Evolutionary conservation across 2,329 filamentous ascomycete genomes (phyloP).

Genomic region (Ascochyta fabae): DNA sequence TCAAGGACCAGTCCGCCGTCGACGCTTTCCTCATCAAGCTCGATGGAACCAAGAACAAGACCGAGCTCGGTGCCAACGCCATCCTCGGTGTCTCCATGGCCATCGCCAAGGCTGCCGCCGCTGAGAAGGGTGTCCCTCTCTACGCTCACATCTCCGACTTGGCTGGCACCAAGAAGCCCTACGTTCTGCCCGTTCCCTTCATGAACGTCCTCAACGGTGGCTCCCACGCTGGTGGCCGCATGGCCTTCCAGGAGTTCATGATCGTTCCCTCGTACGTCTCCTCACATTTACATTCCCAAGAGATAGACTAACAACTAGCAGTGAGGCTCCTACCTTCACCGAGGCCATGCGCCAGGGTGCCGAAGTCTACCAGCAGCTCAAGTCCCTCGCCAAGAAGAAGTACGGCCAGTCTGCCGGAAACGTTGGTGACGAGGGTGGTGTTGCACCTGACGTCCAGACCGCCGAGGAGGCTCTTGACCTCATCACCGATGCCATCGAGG

Average conservation of each 20-base stretch:
- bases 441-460: slow-evolving; percentile 97
- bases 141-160: slow-evolving; percentile 65
- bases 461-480: slow-evolving; percentile 95
- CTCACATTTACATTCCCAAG: background rate
- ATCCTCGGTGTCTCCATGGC: slow-evolving; percentile 68
- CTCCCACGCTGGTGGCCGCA: slow-evolving; percentile 95
- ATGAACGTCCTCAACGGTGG: slow-evolving; percentile 69
- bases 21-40: slow-evolving; percentile 61
- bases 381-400: slow-evolving; percentile 97
- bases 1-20: slow-evolving; percentile 62
- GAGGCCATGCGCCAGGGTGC: slow-evolving; percentile 96
- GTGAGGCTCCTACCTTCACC: slow-evolving; percentile 84
- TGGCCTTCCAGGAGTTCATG: slow-evolving; percentile 67
- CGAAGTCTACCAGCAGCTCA: slow-evolving; percentile 98
- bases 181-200: slow-evolving; percentile 63
- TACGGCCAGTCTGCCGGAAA: slow-evolving; percentile 99
- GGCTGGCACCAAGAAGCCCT: slow-evolving; percentile 60
- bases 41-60: slow-evolving; percentile 66
- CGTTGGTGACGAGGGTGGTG: slow-evolving; percentile 99
- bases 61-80: slow-evolving; percentile 64
- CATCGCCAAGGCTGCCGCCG: slow-evolving; percentile 63
- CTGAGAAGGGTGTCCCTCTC: slow-evolving; percentile 61
- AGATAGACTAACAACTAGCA: slow-evolving; percentile 45
- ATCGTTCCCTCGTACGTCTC: slow-evolving; percentile 56
- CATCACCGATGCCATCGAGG: slow-evolving; percentile 91